phyloP scores from a whole-genome alignment of 208 protist genomes.

The Leishmania guyanensis region DNA sequence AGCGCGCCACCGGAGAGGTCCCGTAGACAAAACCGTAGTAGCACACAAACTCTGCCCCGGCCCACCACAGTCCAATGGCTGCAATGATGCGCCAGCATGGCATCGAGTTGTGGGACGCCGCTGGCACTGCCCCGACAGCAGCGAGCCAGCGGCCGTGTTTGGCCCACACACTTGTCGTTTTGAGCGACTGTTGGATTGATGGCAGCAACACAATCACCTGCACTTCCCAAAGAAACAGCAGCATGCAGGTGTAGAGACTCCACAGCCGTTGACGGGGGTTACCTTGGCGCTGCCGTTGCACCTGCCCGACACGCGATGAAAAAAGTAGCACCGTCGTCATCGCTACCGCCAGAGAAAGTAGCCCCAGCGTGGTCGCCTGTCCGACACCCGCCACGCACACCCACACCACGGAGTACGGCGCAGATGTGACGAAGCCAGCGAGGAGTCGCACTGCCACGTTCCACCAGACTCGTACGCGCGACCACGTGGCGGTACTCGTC shows the following conservation, averaged over 20 bases:
- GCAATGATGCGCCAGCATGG: constrained; percentile 8
- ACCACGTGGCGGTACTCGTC: neutral
- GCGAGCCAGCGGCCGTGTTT: constrained; percentile 5
- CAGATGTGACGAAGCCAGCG: constrained; percentile 6
- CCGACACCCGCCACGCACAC: constrained; percentile 13
- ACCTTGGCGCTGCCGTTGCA: neutral
- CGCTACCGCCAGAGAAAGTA: constrained; percentile 15
- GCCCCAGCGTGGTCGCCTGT: constrained; percentile 15
- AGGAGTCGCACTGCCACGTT: neutral
- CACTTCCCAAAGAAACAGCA: constrained; percentile 22
- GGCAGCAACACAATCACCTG: constrained; percentile 2
- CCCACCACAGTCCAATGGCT: constrained; percentile 30
- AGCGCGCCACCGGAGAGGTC: neutral
- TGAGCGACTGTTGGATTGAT: constrained; percentile 12
- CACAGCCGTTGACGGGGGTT: constrained; percentile 13
- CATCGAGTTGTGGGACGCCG: neutral
- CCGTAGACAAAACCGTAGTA: constrained; percentile 8
- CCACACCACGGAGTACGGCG: constrained; percentile 21
- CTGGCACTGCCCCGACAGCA: constrained; percentile 9
- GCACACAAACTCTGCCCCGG: constrained; percentile 24
- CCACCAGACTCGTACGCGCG: neutral
- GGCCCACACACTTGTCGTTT: neutral
- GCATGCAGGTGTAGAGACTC: constrained; percentile 7
- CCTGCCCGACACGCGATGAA: neutral
- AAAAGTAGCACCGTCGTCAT: constrained; percentile 7